These are phyloP conservation scores for Epichloe brachyelytri DNA, from an alignment of 2,329 filamentous ascomycete genomes.

Conservation along the genomic window DNA sequence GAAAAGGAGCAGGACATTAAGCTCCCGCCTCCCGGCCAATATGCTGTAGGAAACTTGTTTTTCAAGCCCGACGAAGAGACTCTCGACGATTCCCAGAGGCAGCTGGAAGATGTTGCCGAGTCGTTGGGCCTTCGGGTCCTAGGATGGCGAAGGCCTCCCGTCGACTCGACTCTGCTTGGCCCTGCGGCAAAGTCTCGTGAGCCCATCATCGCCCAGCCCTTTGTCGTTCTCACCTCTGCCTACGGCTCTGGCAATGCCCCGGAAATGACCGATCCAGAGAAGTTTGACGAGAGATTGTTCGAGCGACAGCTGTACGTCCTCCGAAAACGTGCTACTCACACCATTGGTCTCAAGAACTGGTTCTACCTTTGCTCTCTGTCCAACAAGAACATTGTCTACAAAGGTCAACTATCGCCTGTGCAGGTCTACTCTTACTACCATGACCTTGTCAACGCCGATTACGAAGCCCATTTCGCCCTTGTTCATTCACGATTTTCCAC, in stretches of 20 bases:
- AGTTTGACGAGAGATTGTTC: conserved; percentile 75
- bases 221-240: conserved; percentile 74
- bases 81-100: conserved; percentile 77
- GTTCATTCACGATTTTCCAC: conserved; percentile 97
- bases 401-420: conserved; percentile 84
- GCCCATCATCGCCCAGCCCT: conserved; percentile 89
- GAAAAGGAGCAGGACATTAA: conserved; percentile 79
- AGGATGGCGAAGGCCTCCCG: conserved; percentile 91
- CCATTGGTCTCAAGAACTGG: conserved; percentile 93
- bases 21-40: conserved; percentile 79
- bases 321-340: conserved; percentile 87
- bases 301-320: conserved; percentile 90
- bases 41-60: conserved; percentile 94
- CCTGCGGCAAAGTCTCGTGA: conserved; percentile 88
- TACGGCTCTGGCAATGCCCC: conserved; percentile 76
- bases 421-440: conserved; percentile 99
- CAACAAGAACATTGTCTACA: conserved; percentile 99
- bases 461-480: conserved; percentile 91
- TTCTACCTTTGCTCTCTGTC: conserved; percentile 95
- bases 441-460: conserved; percentile 91
- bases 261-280: conserved; percentile 61
- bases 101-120: conserved; percentile 89
- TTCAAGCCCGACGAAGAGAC: conserved; percentile 94
- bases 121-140: conserved; percentile 78
- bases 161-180: conserved; percentile 84